Evolutionary conservation across 2,329 filamentous ascomycete species (phyloP), one percentile per base, ranked within the genome.

Genomic region (Mollisia scopiformis): DNA sequence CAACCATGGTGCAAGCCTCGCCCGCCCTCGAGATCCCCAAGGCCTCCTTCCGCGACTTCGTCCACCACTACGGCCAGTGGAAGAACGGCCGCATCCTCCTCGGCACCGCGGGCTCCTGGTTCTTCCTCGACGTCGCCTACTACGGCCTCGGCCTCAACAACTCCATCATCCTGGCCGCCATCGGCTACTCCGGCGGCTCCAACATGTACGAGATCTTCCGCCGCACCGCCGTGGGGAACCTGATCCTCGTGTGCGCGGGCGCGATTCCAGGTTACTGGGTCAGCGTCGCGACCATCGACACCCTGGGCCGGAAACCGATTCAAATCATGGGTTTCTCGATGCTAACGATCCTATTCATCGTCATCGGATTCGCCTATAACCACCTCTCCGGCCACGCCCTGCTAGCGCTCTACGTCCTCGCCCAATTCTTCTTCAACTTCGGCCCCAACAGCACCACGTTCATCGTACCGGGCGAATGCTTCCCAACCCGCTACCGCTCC

Each of bases 91-190:
- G 87, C 72, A 82, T 93, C 16, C 84, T 92, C 0, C 79, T 92
- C 43, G 90, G 90, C n/a, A 94, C 91, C 13, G 89, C 91, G 13
- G 88, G 89, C 16, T 94, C 91, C 2, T 96, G 92, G 91, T 94
- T 93, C 76, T 81, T 61, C 84, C 84, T 67, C 86, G 66, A 65
- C 63, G 66, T 68, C 7, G 65, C 66, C 30, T 88, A 85, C 23
- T 90, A 89, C 66, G 88, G 88, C 46, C 82, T 94, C 2, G 85
- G 88, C 31, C 79, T 94, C 16, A 94, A 93, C 71, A 92, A 89
- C 72, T 82, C 86, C 7, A 85, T 91, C 67, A 87, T 95, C 46
- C 82, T 95, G 14, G 76, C 82, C 27, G 85, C 88, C 2, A 92
- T 94, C 64, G 91, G 91, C 33, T 95, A 89, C 73, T 84, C 84